Conservation (phyloP, 2,329 filamentous ascomycete genomes). For the Monilinia vaccinii-corymbosi region DNA sequence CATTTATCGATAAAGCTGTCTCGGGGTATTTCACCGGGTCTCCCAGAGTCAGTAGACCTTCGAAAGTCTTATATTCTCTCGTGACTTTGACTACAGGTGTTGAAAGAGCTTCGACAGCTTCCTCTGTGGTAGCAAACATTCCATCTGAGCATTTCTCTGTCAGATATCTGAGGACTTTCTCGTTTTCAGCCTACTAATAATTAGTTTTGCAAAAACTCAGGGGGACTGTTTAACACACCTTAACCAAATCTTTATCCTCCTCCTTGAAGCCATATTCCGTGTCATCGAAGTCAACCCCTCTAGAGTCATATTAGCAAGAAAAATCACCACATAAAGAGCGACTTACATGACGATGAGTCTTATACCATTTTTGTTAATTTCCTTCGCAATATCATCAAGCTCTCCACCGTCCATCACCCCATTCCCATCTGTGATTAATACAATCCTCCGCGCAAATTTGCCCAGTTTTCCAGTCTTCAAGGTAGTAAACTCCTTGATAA, state of each 20-base stretch:
- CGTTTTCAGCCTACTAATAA: slow-evolving; percentile 53
- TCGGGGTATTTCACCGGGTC: slow-evolving; percentile 59
- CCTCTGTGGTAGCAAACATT: slow-evolving; percentile 71
- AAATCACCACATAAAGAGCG: neutral
- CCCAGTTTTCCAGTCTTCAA: slow-evolving; percentile 42
- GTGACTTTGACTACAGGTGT: slow-evolving; percentile 67
- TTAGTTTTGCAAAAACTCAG: slow-evolving; percentile 14
- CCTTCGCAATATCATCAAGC: slow-evolving; percentile 54
- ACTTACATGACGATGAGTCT: slow-evolving; percentile 70
- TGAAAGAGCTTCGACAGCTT: slow-evolving; percentile 73
- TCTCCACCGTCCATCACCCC: slow-evolving; percentile 65
- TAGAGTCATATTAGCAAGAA: slow-evolving; percentile 31
- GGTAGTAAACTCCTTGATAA: slow-evolving; percentile 74
- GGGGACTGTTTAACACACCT: slow-evolving; percentile 39
- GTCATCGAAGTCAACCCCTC: slow-evolving; percentile 91
- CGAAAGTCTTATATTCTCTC: slow-evolving; percentile 71
- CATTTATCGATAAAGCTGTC: slow-evolving; percentile 68
- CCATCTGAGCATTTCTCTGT: slow-evolving; percentile 59
- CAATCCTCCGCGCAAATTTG: slow-evolving; percentile 72
- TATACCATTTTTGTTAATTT: slow-evolving; percentile 68
- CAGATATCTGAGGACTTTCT: slow-evolving; percentile 55
- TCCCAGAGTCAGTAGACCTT: slow-evolving; percentile 71
- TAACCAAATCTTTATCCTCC: slow-evolving; percentile 66
- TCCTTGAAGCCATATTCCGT: slow-evolving; percentile 84
- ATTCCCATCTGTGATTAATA: slow-evolving; percentile 76